Conservation (phyloP, 1,139 yeast species). For the Taphrina deformans region DNA sequence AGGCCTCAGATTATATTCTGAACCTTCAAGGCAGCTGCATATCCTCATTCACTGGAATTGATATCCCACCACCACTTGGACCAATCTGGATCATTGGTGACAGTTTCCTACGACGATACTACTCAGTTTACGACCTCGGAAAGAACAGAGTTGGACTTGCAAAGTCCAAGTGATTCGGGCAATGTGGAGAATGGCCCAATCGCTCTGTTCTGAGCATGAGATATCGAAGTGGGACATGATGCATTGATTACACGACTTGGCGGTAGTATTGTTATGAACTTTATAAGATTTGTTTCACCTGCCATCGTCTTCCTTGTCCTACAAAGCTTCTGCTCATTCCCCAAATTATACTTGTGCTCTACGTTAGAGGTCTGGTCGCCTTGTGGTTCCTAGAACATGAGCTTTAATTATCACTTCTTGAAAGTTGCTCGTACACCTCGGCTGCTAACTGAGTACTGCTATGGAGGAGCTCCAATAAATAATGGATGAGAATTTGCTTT, state of each 20-base stretch:
- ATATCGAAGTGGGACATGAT: background rate
- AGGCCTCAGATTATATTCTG: slow-evolving; percentile 85
- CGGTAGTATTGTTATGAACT: background rate
- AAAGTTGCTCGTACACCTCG: background rate
- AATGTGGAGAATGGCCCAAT: background rate
- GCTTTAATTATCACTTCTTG: too few species aligned
- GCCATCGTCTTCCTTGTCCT: too few species aligned
- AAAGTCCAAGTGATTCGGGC: slow-evolving; percentile 51
- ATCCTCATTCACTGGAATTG: slow-evolving; percentile 95
- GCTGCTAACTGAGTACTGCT: background rate
- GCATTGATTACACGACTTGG: background rate
- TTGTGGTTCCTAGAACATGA: too few species aligned
- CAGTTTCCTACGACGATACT: slow-evolving; percentile 91
- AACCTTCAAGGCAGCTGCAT: slow-evolving; percentile 93
- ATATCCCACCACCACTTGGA: slow-evolving; percentile 94
- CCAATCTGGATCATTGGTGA: slow-evolving; percentile 96
- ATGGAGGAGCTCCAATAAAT: slow-evolving; percentile 9
- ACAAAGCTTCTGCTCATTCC: too few species aligned
- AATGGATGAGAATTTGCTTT: slow-evolving; percentile 4
- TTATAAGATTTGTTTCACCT: background rate
- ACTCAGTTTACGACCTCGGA: slow-evolving; percentile 88
- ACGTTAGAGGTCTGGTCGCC: too few species aligned
- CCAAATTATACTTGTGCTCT: too few species aligned
- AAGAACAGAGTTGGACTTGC: slow-evolving; percentile 94
- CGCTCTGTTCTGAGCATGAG: background rate